Percentiles rank a stretch among this genome's conserved stretches.
Conservation (phyloP, 2,329 filamentous ascomycete species). For the Albophoma yamanashiensis region DNA sequence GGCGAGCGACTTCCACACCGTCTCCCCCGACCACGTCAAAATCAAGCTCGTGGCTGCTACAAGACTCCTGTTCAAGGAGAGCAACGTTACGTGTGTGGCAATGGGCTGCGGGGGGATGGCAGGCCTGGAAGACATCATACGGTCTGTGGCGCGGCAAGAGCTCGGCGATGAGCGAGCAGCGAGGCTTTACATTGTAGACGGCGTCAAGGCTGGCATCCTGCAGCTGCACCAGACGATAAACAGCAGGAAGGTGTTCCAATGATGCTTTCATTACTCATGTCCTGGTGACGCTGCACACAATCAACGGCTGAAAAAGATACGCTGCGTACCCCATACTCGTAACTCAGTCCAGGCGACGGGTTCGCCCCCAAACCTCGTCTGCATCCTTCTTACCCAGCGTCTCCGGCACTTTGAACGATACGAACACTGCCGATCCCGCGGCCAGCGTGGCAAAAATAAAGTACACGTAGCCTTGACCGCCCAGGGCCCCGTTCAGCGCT, state of each 20-base stretch:
- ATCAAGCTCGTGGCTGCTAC: slow-evolving; percentile 60
- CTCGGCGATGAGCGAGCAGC: slow-evolving; percentile 6
- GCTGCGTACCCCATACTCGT: not conserved
- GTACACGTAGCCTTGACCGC: slow-evolving; percentile 74
- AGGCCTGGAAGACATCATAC: slow-evolving; percentile 68
- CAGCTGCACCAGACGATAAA: slow-evolving; percentile 46
- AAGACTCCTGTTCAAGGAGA: slow-evolving; percentile 46
- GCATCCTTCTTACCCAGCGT: slow-evolving; percentile 74
- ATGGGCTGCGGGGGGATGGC: slow-evolving; percentile 90
- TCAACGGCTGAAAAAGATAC: not conserved
- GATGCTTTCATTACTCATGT: not conserved
- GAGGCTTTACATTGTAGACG: slow-evolving; percentile 58
- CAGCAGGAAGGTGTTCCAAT: slow-evolving; percentile 27
- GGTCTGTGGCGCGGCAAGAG: slow-evolving; percentile 53
- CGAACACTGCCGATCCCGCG: slow-evolving; percentile 57
- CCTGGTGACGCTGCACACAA: not conserved
- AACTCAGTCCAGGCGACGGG: slow-evolving; percentile 33
- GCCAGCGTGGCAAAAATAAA: slow-evolving; percentile 81
- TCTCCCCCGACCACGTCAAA: slow-evolving; percentile 53
- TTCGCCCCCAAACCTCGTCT: slow-evolving; percentile 85
- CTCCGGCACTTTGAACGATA: slow-evolving; percentile 69
- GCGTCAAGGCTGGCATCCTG: slow-evolving; percentile 59
- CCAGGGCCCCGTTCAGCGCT: slow-evolving; percentile 49
- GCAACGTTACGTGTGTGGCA: slow-evolving; percentile 56
- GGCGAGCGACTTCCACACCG: slow-evolving; percentile 68